Evolutionary conservation across 352 stramenopile genomes (phyloP), one percentile per base, ranked within the genome.

Genomic region (Albugo candida): DNA sequence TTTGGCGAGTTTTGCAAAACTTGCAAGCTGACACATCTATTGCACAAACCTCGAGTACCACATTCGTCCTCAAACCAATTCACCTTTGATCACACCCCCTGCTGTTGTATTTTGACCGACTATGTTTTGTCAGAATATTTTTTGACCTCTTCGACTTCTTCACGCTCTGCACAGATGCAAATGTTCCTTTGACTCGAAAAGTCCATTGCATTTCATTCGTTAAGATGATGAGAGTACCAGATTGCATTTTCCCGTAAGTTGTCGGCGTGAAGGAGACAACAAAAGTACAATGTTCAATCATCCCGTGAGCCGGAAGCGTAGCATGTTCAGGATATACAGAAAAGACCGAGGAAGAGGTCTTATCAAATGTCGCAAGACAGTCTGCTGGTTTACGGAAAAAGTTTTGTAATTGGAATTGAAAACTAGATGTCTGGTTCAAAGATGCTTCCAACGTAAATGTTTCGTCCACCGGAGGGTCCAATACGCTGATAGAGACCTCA

Each of bases 191-290:
- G 19, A 95, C 73, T 20, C 92, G 82, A 61, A 95, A 95, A 36
- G 75, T 92, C 84, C 84, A 95, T 59, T 93, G 82, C 78, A 92
- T 92, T 41, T 94, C 82, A 38, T 92, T 79, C 0, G 84, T 95
- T 19, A 63, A 39, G 35, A 96, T 89, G 14, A 93, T 51, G 14
- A 96, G 65, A 38, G 88, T 77, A 0, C 78, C 85, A 0, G 71
- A 87, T 54, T 91, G 72, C 64, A 88, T 84, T 48, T 93, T 93
- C 42, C 86, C 85, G 49, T 96, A 96, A 8, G 85, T 85, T 5
- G 68, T 92, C 0, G 86, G 86, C 11, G 81, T 83, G 55, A 95
- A 96, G 11, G 80, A 91, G 0, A 95, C 74, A 1, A 87, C 65
- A 52, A 96, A 95, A 5, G 59, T 51, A 16, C 67, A 61, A 0